phyloP scores from a whole-genome alignment of 2,329 filamentous ascomycete genomes.

The Claviceps lovelessii region DNA sequence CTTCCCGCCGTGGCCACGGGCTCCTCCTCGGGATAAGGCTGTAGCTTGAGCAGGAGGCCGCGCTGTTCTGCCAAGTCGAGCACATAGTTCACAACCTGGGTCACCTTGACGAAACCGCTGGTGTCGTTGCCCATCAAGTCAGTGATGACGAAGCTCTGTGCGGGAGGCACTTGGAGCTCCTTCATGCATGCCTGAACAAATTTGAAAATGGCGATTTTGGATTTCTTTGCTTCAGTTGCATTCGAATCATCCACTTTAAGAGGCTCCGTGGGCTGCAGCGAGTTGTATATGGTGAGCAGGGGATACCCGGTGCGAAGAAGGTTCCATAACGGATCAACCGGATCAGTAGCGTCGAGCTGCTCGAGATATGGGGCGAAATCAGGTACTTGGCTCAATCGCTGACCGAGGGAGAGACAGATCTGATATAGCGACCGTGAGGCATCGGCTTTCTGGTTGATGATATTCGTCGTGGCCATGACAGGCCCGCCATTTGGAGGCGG shows the following conservation, averaged over 20 bases:
- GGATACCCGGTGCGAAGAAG: slow-evolving; percentile 73
- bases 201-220: slow-evolving; percentile 80
- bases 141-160: slow-evolving; percentile 80
- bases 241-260: slow-evolving; percentile 52
- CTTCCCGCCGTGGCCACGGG: slow-evolving; percentile 33
- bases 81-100: slow-evolving; percentile 81
- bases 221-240: slow-evolving; percentile 54
- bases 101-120: slow-evolving; percentile 94
- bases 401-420: slow-evolving; percentile 76
- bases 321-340: slow-evolving; percentile 83
- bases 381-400: slow-evolving; percentile 68
- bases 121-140: slow-evolving; percentile 91
- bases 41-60: slow-evolving; percentile 52
- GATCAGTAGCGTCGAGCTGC: slow-evolving; percentile 56
- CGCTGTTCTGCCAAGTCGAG: slow-evolving; percentile 72
- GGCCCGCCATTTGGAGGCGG: slow-evolving; percentile 37
- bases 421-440: slow-evolving; percentile 87
- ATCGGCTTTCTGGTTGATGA: slow-evolving; percentile 94
- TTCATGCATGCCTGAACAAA: slow-evolving; percentile 82
- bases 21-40: slow-evolving; percentile 43
- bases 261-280: slow-evolving; percentile 53
- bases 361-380: slow-evolving; percentile 63
- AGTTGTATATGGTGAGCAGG: slow-evolving; percentile 79
- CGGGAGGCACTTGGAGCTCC: slow-evolving; percentile 62
- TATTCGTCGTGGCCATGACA: slow-evolving; percentile 71